Evolutionary conservation across 768 basidiomycete species (phyloP).

Genomic region (Panaeolus cyanescens): DNA sequence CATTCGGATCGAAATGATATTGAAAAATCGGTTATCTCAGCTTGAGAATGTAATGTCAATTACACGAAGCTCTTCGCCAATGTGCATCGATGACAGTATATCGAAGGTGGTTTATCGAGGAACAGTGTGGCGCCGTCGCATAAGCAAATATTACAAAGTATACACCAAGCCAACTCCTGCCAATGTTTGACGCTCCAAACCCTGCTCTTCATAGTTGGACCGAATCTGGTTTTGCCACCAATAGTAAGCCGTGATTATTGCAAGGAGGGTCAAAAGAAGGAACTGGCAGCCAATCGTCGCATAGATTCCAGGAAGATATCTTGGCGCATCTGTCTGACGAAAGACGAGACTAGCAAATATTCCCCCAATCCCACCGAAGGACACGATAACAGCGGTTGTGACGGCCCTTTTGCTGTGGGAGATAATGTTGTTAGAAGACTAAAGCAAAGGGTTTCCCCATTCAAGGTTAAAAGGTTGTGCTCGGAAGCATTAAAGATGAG

Average conservation of each 20-base stretch:
- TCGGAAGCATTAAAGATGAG: conserved; percentile 1
- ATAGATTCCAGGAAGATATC: conserved; percentile 48
- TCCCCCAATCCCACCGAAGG: conserved; percentile 51
- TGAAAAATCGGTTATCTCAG: background rate
- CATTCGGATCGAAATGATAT: conserved; percentile 1
- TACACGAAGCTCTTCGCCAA: background rate
- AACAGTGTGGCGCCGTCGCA: background rate
- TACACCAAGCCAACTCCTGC: conserved; percentile 20
- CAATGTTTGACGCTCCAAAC: conserved; percentile 38
- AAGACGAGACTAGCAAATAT: conserved; percentile 50
- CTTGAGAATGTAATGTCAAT: background rate
- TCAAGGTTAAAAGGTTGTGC: conserved; percentile 4
- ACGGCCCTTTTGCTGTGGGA: conserved; percentile 52
- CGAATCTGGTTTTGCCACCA: conserved; percentile 33
- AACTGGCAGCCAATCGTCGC: conserved; percentile 47
- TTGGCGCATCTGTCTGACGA: conserved; percentile 45
- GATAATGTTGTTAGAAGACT: conserved; percentile 53
- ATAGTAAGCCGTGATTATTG: conserved; percentile 39
- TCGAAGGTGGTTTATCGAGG: conserved; percentile 6
- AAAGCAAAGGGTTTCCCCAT: conserved; percentile 16
- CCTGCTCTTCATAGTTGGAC: conserved; percentile 20
- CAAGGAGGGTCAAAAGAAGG: conserved; percentile 41
- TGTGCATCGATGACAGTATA: background rate
- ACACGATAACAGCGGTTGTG: conserved; percentile 46
- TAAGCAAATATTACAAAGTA: conserved; percentile 1